Percentiles rank a stretch among this genome's conserved stretches.
Evolutionary conservation across 1,284 basidiomycete species (phyloP).

Genomic region (Trichosporon ovoides): DNA sequence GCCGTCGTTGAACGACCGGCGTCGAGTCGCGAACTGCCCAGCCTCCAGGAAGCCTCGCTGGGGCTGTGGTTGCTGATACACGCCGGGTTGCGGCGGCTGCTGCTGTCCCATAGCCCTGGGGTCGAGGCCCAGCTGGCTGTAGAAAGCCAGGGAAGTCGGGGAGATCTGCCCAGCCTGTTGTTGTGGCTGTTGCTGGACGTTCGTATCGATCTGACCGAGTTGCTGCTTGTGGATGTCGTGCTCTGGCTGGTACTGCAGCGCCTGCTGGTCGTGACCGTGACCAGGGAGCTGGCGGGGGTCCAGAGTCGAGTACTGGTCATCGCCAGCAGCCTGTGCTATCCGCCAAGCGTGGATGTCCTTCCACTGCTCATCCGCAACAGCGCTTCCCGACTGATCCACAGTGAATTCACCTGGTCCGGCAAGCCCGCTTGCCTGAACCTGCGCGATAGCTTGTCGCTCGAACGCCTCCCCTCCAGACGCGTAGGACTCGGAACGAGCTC

Average conservation of each 20-base stretch:
- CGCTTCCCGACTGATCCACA: background rate
- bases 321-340: slow-evolving; percentile 13
- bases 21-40: background rate
- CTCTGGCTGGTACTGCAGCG: slow-evolving; percentile 23
- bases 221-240: background rate
- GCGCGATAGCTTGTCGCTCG: slow-evolving; percentile 25
- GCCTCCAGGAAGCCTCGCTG: background rate
- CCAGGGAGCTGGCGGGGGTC: slow-evolving; percentile 41
- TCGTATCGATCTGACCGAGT: slow-evolving; percentile 13
- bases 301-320: slow-evolving; percentile 21
- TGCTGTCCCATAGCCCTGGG: background rate
- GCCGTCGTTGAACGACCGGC: slow-evolving; percentile 33
- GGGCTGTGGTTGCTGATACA: background rate
- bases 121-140: slow-evolving; percentile 31
- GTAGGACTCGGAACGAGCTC: slow-evolving; percentile 45
- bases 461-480: slow-evolving; percentile 27
- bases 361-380: slow-evolving; percentile 12
- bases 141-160: slow-evolving; percentile 41
- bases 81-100: background rate
- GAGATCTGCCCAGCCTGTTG: slow-evolving; percentile 35
- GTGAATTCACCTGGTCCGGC: background rate
- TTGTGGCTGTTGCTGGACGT: slow-evolving; percentile 17
- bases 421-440: slow-evolving; percentile 10
- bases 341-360: slow-evolving; percentile 22
- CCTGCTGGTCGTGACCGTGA: slow-evolving; percentile 6